Base-by-base conservation (phyloP, 768 basidiomycete genomes). In the Serpula lacrymans region DNA sequence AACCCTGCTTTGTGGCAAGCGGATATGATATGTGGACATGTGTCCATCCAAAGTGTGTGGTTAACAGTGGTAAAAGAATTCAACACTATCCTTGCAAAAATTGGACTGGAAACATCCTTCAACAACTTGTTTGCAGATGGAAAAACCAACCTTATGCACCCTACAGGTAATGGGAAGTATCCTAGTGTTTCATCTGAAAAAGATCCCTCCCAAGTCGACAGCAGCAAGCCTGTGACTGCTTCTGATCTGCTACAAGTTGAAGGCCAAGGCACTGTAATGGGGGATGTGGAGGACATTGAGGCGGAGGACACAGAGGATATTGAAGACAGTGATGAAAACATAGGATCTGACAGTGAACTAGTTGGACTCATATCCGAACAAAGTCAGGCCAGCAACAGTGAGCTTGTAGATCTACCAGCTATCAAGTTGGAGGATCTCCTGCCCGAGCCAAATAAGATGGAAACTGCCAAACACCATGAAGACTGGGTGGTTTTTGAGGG, bases 151-250 rank as follows among this genome's bases (percentile, higher is more conserved):
- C 13, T 42, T 7, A 10, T 42, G 14, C 11, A 25, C 12, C 41
- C 41, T 10, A 22, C 10, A 9, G 41, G 41, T 25, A 22, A 40
- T 20, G 41, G 41, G 8, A 40, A 42, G 13, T 42, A 41, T 25
- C 41, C 41, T 6, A 36, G 41, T 21, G 18, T 42, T 16, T 29
- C 22, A 24, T 17, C 11, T 11, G 36, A 37, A 9, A 28, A 9
- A 9, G 27, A 28, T 28, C 27, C 9, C 9, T 28, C 27, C n/a
- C n/a, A n/a, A n/a, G n/a, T n/a, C n/a, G n/a, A n/a, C n/a, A n/a
- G n/a, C n/a, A n/a, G n/a, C n/a, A n/a, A n/a, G n/a, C n/a, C n/a
- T n/a, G n/a, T n/a, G n/a, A n/a, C n/a, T n/a, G n/a, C n/a, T n/a
- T n/a, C n/a, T n/a, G n/a, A n/a, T n/a, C n/a, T n/a, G n/a, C n/a